phyloP scores from a whole-genome alignment of 768 basidiomycete genomes.

The Mycena leptocephala region DNA sequence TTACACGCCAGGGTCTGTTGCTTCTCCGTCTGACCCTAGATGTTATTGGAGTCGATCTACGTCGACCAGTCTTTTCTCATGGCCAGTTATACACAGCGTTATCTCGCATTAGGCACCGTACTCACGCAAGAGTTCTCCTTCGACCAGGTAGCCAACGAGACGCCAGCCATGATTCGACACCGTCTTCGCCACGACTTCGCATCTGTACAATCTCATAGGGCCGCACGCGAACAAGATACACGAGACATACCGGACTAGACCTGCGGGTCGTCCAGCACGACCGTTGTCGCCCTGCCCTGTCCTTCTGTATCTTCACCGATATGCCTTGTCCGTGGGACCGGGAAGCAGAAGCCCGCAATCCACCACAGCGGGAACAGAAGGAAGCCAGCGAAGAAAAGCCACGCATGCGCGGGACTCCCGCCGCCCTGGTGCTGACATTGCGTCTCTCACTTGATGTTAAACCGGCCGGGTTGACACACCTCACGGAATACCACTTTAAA shows the following conservation, averaged over 20 bases:
- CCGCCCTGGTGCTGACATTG: too few species aligned
- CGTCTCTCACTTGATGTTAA: too few species aligned
- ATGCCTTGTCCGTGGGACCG: conserved; percentile 74
- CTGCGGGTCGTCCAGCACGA: conserved; percentile 85
- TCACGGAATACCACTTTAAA: too few species aligned
- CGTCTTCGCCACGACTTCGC: conserved; percentile 82
- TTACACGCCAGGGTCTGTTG: too few species aligned
- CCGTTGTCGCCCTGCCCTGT: conserved; percentile 71
- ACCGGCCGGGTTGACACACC: too few species aligned
- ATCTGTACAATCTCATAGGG: conserved; percentile 64
- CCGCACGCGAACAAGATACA: neutral
- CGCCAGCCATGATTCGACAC: conserved; percentile 79
- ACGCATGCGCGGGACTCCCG: conserved; percentile 74
- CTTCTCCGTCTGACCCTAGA: too few species aligned
- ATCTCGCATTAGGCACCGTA: neutral
- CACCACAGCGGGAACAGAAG: conserved; percentile 78
- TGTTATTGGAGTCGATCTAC: too few species aligned
- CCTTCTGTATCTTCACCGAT: conserved; percentile 74
- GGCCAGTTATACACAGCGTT: too few species aligned
- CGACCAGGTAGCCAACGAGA: conserved; percentile 79
- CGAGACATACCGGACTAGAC: conserved; percentile 77
- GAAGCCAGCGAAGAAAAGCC: conserved; percentile 87
- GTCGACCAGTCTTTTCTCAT: too few species aligned
- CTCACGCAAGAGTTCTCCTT: too few species aligned
- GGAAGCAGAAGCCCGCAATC: conserved; percentile 63